These are phyloP conservation scores for Termitomyces sp. DNA, from an alignment of 768 basidiomycete genomes.

Conservation along the genomic window DNA sequence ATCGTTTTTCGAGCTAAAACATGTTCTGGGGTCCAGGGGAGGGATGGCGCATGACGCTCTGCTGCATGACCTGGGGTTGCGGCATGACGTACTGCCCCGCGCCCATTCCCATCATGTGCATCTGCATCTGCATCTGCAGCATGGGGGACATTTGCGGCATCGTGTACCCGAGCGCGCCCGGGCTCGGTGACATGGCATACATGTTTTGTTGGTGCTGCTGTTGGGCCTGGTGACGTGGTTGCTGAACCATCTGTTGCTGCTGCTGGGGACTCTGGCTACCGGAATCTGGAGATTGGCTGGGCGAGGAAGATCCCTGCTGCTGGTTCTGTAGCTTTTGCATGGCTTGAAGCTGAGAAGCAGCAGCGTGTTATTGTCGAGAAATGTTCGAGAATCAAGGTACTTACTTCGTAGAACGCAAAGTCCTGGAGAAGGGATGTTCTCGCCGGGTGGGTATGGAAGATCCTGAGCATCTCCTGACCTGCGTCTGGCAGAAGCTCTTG, in stretches of 20 bases:
- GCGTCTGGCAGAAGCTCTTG: constrained; percentile 96
- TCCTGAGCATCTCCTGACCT: constrained; percentile 93
- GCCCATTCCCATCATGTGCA: constrained; percentile 46
- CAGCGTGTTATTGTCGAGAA: background rate
- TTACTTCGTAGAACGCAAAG: constrained; percentile 86
- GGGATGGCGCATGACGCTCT: constrained; percentile 82
- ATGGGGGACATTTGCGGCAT: constrained; percentile 57
- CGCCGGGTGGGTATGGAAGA: constrained; percentile 90
- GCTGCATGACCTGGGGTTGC: constrained; percentile 74
- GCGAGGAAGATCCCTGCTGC: constrained; percentile 26
- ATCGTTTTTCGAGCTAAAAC: constrained; percentile 11
- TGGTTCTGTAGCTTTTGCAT: constrained; percentile 65
- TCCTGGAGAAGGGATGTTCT: constrained; percentile 92
- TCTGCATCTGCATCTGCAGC: constrained; percentile 54
- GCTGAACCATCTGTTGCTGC: constrained; percentile 21
- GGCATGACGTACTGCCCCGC: constrained; percentile 44
- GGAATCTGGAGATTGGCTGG: constrained; percentile 28
- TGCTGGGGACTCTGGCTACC: constrained; percentile 35
- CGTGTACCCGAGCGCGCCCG: constrained; percentile 49
- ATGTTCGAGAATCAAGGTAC: constrained; percentile 9
- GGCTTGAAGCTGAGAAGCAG: constrained; percentile 59
- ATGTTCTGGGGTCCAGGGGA: constrained; percentile 24
- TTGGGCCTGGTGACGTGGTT: constrained; percentile 27
- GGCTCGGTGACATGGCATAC: constrained; percentile 39
- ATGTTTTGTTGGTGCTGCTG: constrained; percentile 39